Base-by-base conservation (phyloP, 306 rosid genomes). In the Trifolium pratense region DNA sequence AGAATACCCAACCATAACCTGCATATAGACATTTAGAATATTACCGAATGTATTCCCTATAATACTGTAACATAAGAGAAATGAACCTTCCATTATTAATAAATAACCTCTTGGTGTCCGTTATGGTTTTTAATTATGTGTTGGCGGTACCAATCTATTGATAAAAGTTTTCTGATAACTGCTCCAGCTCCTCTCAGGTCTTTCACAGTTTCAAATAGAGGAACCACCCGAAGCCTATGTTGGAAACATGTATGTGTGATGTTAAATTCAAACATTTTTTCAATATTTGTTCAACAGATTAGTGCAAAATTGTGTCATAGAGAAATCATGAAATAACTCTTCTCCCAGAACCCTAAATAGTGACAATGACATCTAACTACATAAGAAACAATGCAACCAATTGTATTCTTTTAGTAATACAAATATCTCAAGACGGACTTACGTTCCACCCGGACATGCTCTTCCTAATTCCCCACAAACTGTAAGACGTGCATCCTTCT, bases 1-100 rank as follows among this genome's bases (percentile, higher is more conserved):
- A 71, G 98, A 93, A 82, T 91, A 93, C 18, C 98, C 96, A 55
- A 93, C 97, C 98, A 93, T 93, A 52, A 93, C 97, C 98, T 93
- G 81, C 80, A 73, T 66, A 75, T 32, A 78, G 43, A 63, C 85
- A 73, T 71, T 26, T 78, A 16, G 68, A 57, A 75, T 25, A 84
- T 53, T 18, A 71, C 64, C 34, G 37, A 6, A 56, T 34, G 59
- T 62, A 74, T 61, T 74, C 52, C 17, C 11, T 9, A 34, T 40
- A 58, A 77, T 20, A 40, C 36, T 5, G 69, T 10, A 21, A 40
- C 46, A 32, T 79, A 48, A 58, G 32, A 26, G 25, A 80, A 55
- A 61, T 31, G 53, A 75, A 29, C 13, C 66, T 61, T 34, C n/a
- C 32, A 21, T 55, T 1, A 62, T 7, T 37, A 6, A 69, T 11